Percentiles rank a stretch among this genome's conserved stretches.
These are phyloP conservation scores for Aspergillus diversus DNA, from an alignment of 495 filamentous ascomycete genomes.

Conservation along the genomic window DNA sequence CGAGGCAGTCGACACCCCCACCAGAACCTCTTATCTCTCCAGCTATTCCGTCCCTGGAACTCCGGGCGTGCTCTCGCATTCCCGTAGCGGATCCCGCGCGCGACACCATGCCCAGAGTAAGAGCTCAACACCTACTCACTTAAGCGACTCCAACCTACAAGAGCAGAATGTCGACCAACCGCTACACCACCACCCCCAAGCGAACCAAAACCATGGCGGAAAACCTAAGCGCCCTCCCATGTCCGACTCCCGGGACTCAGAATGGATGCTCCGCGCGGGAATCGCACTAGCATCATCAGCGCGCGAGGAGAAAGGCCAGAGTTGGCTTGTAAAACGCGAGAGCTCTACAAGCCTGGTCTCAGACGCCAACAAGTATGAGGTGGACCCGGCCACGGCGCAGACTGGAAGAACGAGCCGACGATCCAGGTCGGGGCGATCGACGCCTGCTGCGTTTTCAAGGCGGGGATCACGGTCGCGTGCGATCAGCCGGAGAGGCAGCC, in stretches of 20 bases:
- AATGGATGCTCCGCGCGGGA: slow-evolving; percentile 78
- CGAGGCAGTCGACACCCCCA: slow-evolving; percentile 24
- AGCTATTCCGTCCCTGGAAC: slow-evolving; percentile 50
- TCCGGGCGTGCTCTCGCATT: slow-evolving; percentile 52
- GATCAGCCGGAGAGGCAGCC: slow-evolving; percentile 39
- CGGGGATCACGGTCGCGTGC: slow-evolving; percentile 39
- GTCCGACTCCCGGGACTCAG: slow-evolving; percentile 46
- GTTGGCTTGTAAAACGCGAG: slow-evolving; percentile 73
- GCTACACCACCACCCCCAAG: slow-evolving; percentile 28
- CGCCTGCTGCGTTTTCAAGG: slow-evolving; percentile 37
- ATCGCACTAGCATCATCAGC: slow-evolving; percentile 70
- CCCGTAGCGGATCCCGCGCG: slow-evolving; percentile 48
- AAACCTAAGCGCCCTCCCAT: slow-evolving; percentile 17
- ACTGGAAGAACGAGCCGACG: slow-evolving; percentile 17
- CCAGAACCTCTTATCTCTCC: slow-evolving; percentile 45
- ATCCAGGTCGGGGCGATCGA: slow-evolving; percentile 45
- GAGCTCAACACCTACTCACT: slow-evolving; percentile 37
- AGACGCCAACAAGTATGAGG: slow-evolving; percentile 47
- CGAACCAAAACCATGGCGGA: slow-evolving; percentile 12
- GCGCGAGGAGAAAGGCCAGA: slow-evolving; percentile 77
- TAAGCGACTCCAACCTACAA: slow-evolving; percentile 44
- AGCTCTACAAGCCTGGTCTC: slow-evolving; percentile 70
- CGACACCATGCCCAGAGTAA: slow-evolving; percentile 44
- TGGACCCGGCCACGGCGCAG: slow-evolving; percentile 11
- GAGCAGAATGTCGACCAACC: slow-evolving; percentile 29